Evolutionary conservation across 768 basidiomycete species (phyloP), one percentile per base, ranked within the genome.

Genomic region (Xerocomellus intermedius): DNA sequence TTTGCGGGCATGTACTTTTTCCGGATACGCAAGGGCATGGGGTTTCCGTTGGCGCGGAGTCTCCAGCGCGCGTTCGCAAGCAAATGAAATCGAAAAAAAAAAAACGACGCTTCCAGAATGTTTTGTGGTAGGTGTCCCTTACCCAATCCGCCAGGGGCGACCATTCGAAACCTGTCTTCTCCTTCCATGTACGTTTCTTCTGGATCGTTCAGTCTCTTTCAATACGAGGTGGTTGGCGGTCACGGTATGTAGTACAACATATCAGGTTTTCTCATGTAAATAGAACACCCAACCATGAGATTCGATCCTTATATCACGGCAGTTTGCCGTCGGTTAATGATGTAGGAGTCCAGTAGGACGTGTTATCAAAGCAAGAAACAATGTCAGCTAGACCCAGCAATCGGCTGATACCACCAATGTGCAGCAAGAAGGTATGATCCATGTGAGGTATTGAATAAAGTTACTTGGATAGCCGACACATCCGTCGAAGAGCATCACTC

Each of bases 1-100:
- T 75, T 66, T 44, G 50, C 39, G 17, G 58, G 66, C 48, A 71
- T 67, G 57, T 73, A 69, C 44, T 21, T 72, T 41, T 68, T 70
- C 61, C 66, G 69, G 47, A 62, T 75, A 48, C 61, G 60, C 38
- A 60, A 43, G 30, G 28, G 49, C 9, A 35, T 9, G 48, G 55
- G 42, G 56, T 66, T 55, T 16, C 9, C 52, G 5, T 16, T 55
- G 17, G 22, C 35, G 3, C 9, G 10, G n/a, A n/a, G n/a, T 13
- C 24, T 54, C 45, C 52, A 36, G 16, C 41, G 39, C 8, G 30
- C 21, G 3, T 41, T 49, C 8, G 19, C n/a, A 24, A 33, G 16
- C 8, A 24, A 14, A 17, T 48, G 39, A 52, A 26, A n/a, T 3
- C 37, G n/a, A n/a, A n/a, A n/a, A n/a, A n/a, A 8, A 1, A 4